Evolutionary conservation across 164 flowering plant species (phyloP).

Genomic region (Nymphaea colorata): DNA sequence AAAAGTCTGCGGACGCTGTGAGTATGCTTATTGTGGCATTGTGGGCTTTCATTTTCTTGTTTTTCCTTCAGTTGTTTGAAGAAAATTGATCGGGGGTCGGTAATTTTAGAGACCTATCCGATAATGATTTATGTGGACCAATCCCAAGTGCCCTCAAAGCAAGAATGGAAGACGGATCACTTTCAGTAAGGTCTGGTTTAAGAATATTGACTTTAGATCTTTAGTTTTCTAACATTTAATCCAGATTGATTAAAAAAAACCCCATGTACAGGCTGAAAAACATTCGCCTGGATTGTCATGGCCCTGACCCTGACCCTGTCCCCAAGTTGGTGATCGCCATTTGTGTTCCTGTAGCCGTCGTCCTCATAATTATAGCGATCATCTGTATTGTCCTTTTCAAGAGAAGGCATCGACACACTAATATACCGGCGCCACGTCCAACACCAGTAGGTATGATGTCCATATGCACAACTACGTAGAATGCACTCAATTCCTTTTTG

Average conservation of each 20-base stretch:
- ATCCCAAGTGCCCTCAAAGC: background rate
- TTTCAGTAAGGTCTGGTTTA: background rate
- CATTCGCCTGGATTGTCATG: background rate
- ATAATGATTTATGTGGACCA: background rate
- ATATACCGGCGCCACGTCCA: no score
- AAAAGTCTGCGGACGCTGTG: background rate
- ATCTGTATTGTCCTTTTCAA: no score
- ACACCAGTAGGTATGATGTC: no score
- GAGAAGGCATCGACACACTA: no score
- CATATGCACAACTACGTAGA: no score
- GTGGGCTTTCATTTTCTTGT: no score
- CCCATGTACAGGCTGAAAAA: background rate
- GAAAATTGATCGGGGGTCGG: no score
- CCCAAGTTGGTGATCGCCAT: background rate
- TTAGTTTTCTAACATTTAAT: background rate
- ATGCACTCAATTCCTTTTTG: no score
- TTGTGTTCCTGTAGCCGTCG: background rate
- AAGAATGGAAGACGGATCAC: background rate
- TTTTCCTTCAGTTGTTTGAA: no score
- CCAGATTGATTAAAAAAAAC: background rate
- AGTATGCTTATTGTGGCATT: background rate
- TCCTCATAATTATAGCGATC: no score
- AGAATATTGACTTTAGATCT: background rate
- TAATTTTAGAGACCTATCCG: background rate
- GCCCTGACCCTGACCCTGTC: background rate